Evolutionary conservation across 2,329 filamentous ascomycete genomes (phyloP), one percentile per base, ranked within the genome.

Genomic region (Tympanopsis confertula): DNA sequence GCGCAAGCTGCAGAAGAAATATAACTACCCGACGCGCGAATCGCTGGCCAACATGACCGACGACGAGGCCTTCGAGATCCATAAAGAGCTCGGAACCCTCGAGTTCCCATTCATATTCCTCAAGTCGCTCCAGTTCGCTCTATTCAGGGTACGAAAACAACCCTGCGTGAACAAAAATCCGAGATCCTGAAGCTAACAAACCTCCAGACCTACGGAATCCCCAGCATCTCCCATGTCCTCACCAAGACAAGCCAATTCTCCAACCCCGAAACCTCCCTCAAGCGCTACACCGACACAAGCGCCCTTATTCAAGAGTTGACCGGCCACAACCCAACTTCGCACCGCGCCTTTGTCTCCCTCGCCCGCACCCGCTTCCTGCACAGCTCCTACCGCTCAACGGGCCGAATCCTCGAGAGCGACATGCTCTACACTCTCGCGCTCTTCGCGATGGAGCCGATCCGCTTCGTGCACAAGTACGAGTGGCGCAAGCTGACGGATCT

Each of bases 301-400:
- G 55, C 68, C 2, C 52, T 75, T 2, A 51, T 75, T 3, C 49
- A 53, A 3, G 71, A 75, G 45, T 61, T 72, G 38, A 51, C 64
- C 7, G 51, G 56, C 13, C 56, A 67, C 38, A 49, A 57, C 4
- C 63, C 65, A 0, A 50, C 57, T 13, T 66, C 64, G 1, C 50
- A 55, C 3, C 62, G 72, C 3, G 54, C 58, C 4, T 54, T 58
- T 3, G 58, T 66, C n/a, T 72, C 70, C 3, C 63, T 82, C 35
- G 69, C 74, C 3, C 68, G 77, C 22, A 74, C 79, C 59, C 81
- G 81, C 50, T 81, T 68, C 48, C 58, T 83, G 3, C 78, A 82
- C 51, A 53, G 55, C 17, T 54, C 61, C 3, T 80, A 81, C 50
- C 68, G 69, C 35, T 62, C 66, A 35, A 59, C 68, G 0, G 71